A percentile compares a stretch with the other conserved stretches of the same genome.
phyloP scores from a whole-genome alignment of 352 stramenopile species.

The Globisporangium solare region DNA sequence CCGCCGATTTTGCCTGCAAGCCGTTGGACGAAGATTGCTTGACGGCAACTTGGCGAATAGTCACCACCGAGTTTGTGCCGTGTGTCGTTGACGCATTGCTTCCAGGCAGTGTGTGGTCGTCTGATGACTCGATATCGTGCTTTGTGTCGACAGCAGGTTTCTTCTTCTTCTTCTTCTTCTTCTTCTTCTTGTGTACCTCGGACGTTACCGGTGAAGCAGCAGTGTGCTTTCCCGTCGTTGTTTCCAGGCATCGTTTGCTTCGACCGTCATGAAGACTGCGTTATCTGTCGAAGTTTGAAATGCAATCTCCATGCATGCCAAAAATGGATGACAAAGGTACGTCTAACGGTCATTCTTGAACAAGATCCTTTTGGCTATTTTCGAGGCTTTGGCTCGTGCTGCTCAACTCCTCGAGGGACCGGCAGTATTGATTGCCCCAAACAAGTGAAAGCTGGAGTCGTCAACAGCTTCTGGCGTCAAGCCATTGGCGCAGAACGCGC shows the following conservation, averaged over 20 bases:
- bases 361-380: too few relatives aligned
- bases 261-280: neutral
- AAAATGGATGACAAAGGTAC: too few relatives aligned
- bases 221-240: neutral
- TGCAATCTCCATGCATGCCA: too few relatives aligned
- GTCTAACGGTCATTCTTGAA: too few relatives aligned
- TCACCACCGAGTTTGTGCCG: neutral
- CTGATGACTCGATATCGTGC: neutral
- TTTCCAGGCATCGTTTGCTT: neutral
- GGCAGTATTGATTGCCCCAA: too few relatives aligned
- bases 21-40: constrained; percentile 8
- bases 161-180: constrained; percentile 14
- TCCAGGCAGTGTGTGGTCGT: neutral
- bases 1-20: neutral
- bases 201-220: neutral
- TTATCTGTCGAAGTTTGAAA: neutral
- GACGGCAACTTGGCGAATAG: constrained; percentile 11
- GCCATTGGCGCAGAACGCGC: too few relatives aligned
- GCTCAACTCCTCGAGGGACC: too few relatives aligned
- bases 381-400: too few relatives aligned
- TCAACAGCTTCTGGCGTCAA: too few relatives aligned
- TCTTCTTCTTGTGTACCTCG: constrained; percentile 4
- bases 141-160: constrained; percentile 8
- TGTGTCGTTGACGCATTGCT: neutral
- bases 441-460: too few relatives aligned